Base-by-base conservation (phyloP, 371 early-diverging fungal species). In the Amoeboaphelidium occidentale region DNA sequence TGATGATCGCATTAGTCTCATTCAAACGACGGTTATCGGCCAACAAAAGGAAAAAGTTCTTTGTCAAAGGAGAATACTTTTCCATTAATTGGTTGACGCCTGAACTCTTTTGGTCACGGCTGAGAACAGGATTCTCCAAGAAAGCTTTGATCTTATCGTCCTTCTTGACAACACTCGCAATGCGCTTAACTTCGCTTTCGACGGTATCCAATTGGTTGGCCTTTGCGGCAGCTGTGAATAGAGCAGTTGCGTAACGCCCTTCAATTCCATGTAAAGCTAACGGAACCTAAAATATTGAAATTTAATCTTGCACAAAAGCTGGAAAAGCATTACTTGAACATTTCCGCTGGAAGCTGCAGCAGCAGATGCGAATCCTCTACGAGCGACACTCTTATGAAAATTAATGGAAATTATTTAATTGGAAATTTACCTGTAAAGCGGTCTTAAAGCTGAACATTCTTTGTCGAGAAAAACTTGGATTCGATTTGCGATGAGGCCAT, bases 241-340 rank as follows among this genome's bases (percentile, higher is more conserved):
- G 75, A 32, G 96, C 93, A 23, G 92, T 88, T 51, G 96, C 93
- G 61, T 94, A 94, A 59, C 90, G 84, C 58, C 96, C 96, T 48
- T 88, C 87, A 62, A 94, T 79, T 56, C 90, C 88, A 73, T 80
- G 77, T 48, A 94, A 72, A 39, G 74, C 70, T 42, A 87, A 51
- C 26, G 91, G 91, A 45, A 78, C 74, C 84, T 86, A 58, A 48
- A 45, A 46, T 48, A 14, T 27, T 20, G 14, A 14, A 46, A 46
- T 20, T n/a, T n/a, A n/a, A n/a, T n/a, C n/a, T n/a, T n/a, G n/a
- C n/a, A n/a, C n/a, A n/a, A n/a, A n/a, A n/a, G n/a, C n/a, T n/a
- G n/a, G n/a, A n/a, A n/a, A n/a, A n/a, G n/a, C n/a, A n/a, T n/a
- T n/a, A n/a, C n/a, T n/a, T n/a, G n/a, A n/a, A n/a, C n/a, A n/a